Evolutionary conservation across 768 basidiomycete genomes (phyloP).

Genomic region (Hortiboletus flavorubellus): DNA sequence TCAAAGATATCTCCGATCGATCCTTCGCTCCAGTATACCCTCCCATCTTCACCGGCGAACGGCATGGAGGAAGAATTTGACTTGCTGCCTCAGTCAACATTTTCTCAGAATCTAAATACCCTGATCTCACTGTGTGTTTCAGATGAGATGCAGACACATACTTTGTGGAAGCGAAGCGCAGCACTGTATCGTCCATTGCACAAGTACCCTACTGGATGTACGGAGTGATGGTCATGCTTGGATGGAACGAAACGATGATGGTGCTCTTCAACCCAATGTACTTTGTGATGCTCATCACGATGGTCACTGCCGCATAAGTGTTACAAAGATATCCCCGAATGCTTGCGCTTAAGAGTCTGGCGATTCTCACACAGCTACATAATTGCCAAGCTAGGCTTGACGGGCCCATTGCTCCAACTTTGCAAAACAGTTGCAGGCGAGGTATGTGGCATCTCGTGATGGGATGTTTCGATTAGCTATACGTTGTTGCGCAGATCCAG

Average conservation of each 20-base stretch:
- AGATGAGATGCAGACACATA: slow-evolving; percentile 92
- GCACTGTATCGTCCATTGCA: slow-evolving; percentile 88
- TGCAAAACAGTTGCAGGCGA: slow-evolving; percentile 59
- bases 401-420: slow-evolving; percentile 71
- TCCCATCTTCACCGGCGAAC: slow-evolving; percentile 52
- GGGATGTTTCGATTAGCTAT: background rate
- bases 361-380: slow-evolving; percentile 48
- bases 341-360: background rate
- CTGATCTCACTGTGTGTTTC: slow-evolving; percentile 84
- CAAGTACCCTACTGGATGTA: slow-evolving; percentile 98
- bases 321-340: background rate
- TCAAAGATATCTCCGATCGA: slow-evolving; percentile 75
- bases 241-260: slow-evolving; percentile 99
- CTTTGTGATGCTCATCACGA: slow-evolving; percentile 69
- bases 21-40: slow-evolving; percentile 55
- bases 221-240: slow-evolving; percentile 82
- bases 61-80: slow-evolving; percentile 68
- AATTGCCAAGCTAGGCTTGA: slow-evolving; percentile 66
- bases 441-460: slow-evolving; percentile 37
- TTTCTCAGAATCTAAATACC: slow-evolving; percentile 77
- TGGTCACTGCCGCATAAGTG: slow-evolving; percentile 67
- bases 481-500: slow-evolving; percentile 42
- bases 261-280: slow-evolving; percentile 94
- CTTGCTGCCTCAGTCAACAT: slow-evolving; percentile 70
- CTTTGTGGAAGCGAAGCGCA: slow-evolving; percentile 96